Evolutionary conservation across 257 asterid species (phyloP).

Genomic region (Fraxinus quadrangulata): DNA sequence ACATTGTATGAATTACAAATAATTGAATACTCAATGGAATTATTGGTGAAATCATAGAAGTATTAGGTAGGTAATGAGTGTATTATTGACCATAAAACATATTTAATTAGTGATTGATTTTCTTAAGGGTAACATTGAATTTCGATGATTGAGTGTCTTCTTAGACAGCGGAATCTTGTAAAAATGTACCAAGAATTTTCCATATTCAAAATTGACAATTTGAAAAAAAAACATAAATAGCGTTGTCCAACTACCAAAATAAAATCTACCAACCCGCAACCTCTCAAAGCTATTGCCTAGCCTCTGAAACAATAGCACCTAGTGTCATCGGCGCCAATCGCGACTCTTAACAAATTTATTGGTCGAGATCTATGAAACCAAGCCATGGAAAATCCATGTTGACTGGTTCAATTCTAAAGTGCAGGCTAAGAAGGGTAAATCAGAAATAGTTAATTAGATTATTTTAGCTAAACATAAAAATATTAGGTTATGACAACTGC

Average conservation of each 20-base stretch:
- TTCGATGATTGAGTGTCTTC: not conserved
- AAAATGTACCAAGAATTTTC: not conserved
- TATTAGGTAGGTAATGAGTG: not conserved
- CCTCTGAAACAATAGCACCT: not conserved
- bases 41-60: not conserved
- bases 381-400: not conserved
- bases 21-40: not conserved
- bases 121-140: not conserved
- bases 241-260: too few relatives aligned
- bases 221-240: not conserved
- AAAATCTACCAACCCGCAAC: too few relatives aligned
- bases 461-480: too few relatives aligned
- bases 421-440: too few relatives aligned
- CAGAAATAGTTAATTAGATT: too few relatives aligned
- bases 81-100: not conserved
- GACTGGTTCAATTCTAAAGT: too few relatives aligned
- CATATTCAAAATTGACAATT: not conserved
- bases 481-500: not conserved
- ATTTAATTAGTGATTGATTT: not conserved
- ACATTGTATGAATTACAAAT: not conserved
- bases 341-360: too few relatives aligned
- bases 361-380: not conserved
- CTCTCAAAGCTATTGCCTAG: too few relatives aligned
- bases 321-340: not conserved
- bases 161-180: constrained; percentile 1